A percentile compares a stretch with the other conserved stretches of the same genome.
These are phyloP conservation scores for Xylariaceae sp. DNA, from an alignment of 2,329 filamentous ascomycete genomes.

Conservation along the genomic window DNA sequence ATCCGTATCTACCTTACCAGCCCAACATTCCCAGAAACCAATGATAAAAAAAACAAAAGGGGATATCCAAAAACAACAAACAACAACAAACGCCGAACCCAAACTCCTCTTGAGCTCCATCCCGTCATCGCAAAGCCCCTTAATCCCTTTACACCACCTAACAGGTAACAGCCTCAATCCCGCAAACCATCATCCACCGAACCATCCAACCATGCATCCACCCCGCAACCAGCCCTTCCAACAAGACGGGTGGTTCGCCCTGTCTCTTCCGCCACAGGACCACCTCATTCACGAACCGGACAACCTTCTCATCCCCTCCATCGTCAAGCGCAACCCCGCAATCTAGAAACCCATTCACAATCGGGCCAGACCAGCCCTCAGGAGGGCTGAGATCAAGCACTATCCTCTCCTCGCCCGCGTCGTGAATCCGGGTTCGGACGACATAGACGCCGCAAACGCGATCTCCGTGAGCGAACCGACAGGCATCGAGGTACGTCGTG, in stretches of 20 bases:
- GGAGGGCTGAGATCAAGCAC: conserved; percentile 22
- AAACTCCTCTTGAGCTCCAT: background rate
- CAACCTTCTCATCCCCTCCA: conserved; percentile 30
- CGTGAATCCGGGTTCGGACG: conserved; percentile 9
- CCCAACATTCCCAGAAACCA: no score
- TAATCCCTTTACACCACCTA: background rate
- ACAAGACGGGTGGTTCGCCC: conserved; percentile 18
- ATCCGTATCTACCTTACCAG: no score
- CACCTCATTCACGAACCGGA: conserved; percentile 36
- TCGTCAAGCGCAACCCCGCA: conserved; percentile 33
- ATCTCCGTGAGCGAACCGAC: conserved; percentile 20
- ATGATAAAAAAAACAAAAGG: background rate
- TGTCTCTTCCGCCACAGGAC: conserved; percentile 36
- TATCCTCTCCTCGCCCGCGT: conserved; percentile 5
- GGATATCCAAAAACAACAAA: conserved; percentile 2
- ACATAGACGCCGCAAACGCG: conserved; percentile 27
- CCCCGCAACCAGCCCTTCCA: conserved; percentile 21
- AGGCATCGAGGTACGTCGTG: conserved; percentile 16
- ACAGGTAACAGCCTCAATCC: conserved; percentile 20
- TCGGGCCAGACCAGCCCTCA: conserved; percentile 22
- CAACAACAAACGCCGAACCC: background rate
- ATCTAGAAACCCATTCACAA: conserved; percentile 18
- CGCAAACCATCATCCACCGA: conserved; percentile 25
- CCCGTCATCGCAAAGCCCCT: background rate
- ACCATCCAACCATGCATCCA: conserved; percentile 25